Evolutionary conservation across 805 yeast species (phyloP).

Genomic region (Cyberlindnera nakhonratchasimensis): DNA sequence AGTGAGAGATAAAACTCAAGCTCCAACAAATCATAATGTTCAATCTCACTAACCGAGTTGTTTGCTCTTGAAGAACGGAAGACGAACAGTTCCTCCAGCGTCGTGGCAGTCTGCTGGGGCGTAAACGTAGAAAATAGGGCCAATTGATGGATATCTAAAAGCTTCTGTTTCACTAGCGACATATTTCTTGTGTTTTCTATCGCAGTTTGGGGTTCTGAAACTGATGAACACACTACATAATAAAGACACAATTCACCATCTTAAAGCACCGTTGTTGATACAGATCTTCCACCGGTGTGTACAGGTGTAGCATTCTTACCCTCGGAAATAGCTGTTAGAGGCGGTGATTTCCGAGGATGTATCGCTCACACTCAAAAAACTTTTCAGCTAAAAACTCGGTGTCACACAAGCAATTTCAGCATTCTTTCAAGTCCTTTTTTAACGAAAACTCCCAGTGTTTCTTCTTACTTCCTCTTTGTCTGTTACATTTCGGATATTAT

Average conservation of each 20-base stretch:
- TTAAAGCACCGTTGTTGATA: no score
- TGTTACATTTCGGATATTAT: no score
- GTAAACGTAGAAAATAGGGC: conserved; percentile 48
- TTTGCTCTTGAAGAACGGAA: conserved; percentile 18
- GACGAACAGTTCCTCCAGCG: conserved; percentile 31
- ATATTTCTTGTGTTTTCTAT: background rate
- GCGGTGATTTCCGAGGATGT: background rate
- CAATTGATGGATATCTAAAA: conserved; percentile 46
- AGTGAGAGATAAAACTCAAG: conserved; percentile 67
- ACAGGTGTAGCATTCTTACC: no score
- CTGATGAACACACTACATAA: no score
- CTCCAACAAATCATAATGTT: conserved; percentile 60
- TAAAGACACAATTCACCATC: no score
- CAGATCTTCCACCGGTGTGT: no score
- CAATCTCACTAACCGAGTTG: conserved; percentile 30
- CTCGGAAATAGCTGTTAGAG: background rate
- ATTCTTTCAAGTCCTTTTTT: no score
- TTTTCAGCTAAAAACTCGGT: background rate
- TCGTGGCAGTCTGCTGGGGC: conserved; percentile 39
- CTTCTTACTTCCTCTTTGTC: background rate
- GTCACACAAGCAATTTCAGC: background rate
- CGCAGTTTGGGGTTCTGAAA: no score
- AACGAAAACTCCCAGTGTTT: no score
- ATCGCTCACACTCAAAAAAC: background rate
- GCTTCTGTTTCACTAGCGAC: conserved; percentile 36